Conservation (phyloP, 1,284 basidiomycete species). For the Takashimella tepidaria region DNA sequence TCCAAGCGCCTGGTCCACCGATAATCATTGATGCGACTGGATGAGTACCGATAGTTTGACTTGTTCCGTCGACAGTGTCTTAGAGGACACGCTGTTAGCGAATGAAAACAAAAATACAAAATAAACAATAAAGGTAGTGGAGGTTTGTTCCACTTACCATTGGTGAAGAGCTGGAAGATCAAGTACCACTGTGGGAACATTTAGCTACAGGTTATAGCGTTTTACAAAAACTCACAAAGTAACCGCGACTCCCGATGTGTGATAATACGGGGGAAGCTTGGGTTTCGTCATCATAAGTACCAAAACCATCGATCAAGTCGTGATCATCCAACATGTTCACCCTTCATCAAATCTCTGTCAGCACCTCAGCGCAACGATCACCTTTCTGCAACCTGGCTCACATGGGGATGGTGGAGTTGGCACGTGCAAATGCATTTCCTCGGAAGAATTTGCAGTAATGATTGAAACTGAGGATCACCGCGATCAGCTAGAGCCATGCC, state of each 20-base stretch:
- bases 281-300: conserved; percentile 71
- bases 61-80: conserved; percentile 65
- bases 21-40: conserved; percentile 67
- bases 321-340: conserved; percentile 59
- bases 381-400: no score
- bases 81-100: conserved; percentile 7
- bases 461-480: conserved; percentile 57
- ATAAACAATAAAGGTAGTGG: no score
- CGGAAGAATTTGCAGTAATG: conserved; percentile 86
- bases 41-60: conserved; percentile 58
- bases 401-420: conserved; percentile 82
- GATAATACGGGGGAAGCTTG: conserved; percentile 72
- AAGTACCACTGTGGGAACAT: conserved; percentile 58
- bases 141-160: conserved; percentile 53
- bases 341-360: no score
- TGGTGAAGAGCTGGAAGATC: conserved; percentile 86
- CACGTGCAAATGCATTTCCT: conserved; percentile 82
- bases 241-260: conserved; percentile 63
- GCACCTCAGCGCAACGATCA: no score
- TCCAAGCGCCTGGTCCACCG: conserved; percentile 66
- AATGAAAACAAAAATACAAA: conserved; percentile 1
- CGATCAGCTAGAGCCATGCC: neutral
- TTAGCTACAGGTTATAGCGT: no score
- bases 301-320: conserved; percentile 79
- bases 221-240: conserved; percentile 57